Evolutionary conservation across 116 monocot genomes (phyloP), one percentile per base, ranked within the genome.

Genomic region (Phalaenopsis hybrid): DNA sequence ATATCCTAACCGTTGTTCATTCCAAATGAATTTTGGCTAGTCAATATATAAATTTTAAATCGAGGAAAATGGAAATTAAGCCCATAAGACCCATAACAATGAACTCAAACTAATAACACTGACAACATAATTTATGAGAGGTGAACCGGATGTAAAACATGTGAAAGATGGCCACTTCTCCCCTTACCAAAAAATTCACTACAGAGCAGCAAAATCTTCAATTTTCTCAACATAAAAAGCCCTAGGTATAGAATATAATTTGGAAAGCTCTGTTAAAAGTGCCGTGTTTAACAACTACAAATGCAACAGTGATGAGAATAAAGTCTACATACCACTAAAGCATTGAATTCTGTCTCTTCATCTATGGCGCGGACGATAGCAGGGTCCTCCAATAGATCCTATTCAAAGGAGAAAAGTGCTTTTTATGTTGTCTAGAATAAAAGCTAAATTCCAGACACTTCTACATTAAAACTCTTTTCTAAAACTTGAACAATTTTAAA

Each of bases 301-400:
- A 28, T 21, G 28, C 7, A 50, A 70, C 55, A 48, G 50, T 2
- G 31, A 45, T 48, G 51, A 34, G 11, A 73, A 52, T n/a, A 4
- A 11, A 79, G 34, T 67, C 9, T 46, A 3, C 87, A 61, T 88
- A 94, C 94, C 91, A 96, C 96, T 81, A 96, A 85, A 74, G 94
- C 92, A 76, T 94, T 94, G 79, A 96, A 96, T 87, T 94, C 92
- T 57, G 92, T 94, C 81, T 94, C 96, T 79, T 94, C 94, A 33
- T 92, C 94, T 78, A 96, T 88, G 18, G 94, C 96, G 81, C 70
- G 80, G 74, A 88, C 57, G 28, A 92, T 82, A 65, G 94, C 91
- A 83, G 94, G 89, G 76, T 96, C 96, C 52, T 94, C 96, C 89
- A 96, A 86, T n/a, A 96, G 82, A 63, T 94, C 92, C 94, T 94